Evolutionary conservation across 352 stramenopile genomes (phyloP).

Genomic region (Aphanomyces stellatus): DNA sequence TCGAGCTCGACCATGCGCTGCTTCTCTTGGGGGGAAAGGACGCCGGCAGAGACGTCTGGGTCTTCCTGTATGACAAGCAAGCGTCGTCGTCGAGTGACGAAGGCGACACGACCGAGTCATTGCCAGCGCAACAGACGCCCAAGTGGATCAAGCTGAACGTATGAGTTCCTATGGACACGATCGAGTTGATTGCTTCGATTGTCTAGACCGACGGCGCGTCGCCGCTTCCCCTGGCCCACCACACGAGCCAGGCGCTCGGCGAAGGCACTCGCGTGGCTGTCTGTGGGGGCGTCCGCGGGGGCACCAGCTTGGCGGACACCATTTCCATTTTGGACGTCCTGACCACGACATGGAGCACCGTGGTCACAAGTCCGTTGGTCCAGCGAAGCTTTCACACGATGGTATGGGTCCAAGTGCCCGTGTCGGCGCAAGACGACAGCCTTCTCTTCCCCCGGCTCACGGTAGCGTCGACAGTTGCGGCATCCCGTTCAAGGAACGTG

Average conservation of each 20-base stretch:
- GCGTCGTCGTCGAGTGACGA: not conserved
- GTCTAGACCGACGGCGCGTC: slow-evolving; percentile 12
- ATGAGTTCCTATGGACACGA: not conserved
- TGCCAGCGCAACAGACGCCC: not conserved
- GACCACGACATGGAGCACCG: slow-evolving; percentile 34
- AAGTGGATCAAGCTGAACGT: slow-evolving; percentile 17
- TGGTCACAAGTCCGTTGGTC: slow-evolving; percentile 18
- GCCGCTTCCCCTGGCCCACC: slow-evolving; percentile 2
- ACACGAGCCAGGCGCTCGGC: not conserved
- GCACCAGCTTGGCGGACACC: slow-evolving; percentile 23
- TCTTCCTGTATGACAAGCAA: not conserved
- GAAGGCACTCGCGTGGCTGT: not conserved
- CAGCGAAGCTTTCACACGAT: slow-evolving; percentile 30
- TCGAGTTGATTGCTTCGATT: not conserved
- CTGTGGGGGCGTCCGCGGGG: slow-evolving; percentile 32
- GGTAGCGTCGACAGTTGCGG: too few species aligned
- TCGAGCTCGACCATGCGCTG: slow-evolving; percentile 2
- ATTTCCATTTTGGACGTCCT: slow-evolving; percentile 46
- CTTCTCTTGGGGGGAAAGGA: slow-evolving; percentile 5
- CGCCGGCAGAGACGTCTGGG: slow-evolving; percentile 8
- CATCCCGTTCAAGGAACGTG: too few species aligned
- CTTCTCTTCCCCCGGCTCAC: not conserved
- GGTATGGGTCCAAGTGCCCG: slow-evolving; percentile 21
- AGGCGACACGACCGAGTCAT: not conserved
- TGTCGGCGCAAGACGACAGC: not conserved